phyloP scores from a whole-genome alignment of 2,329 filamentous ascomycete species.

The Penicillium sp. region DNA sequence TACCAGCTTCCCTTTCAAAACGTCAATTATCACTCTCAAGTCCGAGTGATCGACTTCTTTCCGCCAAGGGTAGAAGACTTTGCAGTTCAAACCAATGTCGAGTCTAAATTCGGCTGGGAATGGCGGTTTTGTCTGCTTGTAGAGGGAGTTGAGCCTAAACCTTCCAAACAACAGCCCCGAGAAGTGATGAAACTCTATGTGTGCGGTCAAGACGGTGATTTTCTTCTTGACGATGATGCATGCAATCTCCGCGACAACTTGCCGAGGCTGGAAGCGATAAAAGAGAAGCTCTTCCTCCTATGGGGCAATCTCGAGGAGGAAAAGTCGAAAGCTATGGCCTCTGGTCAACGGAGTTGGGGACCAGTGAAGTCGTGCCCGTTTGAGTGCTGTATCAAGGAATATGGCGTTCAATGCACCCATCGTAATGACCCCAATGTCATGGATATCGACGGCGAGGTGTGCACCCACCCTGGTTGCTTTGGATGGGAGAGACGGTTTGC shows the following conservation, averaged over 20 bases:
- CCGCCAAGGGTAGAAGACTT: slow-evolving; percentile 72
- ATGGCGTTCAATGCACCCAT: slow-evolving; percentile 54
- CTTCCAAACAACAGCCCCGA: slow-evolving; percentile 36
- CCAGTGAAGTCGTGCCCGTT: slow-evolving; percentile 58
- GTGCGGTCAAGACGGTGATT: slow-evolving; percentile 56
- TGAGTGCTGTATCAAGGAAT: slow-evolving; percentile 68
- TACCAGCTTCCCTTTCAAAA: slow-evolving; percentile 69
- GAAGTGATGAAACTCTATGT: slow-evolving; percentile 67
- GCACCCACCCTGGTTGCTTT: slow-evolving; percentile 43
- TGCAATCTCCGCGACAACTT: slow-evolving; percentile 56
- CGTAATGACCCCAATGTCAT: slow-evolving; percentile 37
- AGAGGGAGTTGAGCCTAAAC: slow-evolving; percentile 60
- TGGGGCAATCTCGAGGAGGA: slow-evolving; percentile 84
- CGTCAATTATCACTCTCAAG: slow-evolving; percentile 64
- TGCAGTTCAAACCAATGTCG: slow-evolving; percentile 42
- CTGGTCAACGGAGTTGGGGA: slow-evolving; percentile 16
- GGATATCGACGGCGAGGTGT: slow-evolving; percentile 35
- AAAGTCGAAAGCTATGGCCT: slow-evolving; percentile 45
- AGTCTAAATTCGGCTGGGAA: slow-evolving; percentile 58
- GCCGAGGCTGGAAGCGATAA: slow-evolving; percentile 52
- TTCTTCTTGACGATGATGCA: slow-evolving; percentile 56
- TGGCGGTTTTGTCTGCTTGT: slow-evolving; percentile 81
- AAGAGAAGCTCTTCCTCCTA: slow-evolving; percentile 70
- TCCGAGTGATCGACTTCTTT: slow-evolving; percentile 79
- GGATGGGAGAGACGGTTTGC: slow-evolving; percentile 64